A percentile compares a stretch with the other conserved stretches of the same genome.
Evolutionary conservation across 2,329 filamentous ascomycete genomes (phyloP).

Genomic region (Colletotrichum sp.): DNA sequence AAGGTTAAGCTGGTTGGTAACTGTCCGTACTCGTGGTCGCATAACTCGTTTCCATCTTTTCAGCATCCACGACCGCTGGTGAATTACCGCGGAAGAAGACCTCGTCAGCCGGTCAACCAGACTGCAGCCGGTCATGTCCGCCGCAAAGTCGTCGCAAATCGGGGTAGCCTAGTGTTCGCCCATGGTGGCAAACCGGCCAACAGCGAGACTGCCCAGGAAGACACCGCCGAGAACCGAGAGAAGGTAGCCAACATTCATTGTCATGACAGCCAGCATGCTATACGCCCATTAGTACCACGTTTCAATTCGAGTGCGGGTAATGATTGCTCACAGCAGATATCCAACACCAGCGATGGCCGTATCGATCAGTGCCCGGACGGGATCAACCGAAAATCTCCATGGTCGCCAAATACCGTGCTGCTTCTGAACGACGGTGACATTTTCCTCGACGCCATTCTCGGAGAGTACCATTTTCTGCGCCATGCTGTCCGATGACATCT

Average conservation of each 20-base stretch:
- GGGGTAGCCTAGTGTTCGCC: slow-evolving; percentile 49
- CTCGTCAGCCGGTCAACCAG: background rate
- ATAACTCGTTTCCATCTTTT: background rate
- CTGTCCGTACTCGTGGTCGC: background rate
- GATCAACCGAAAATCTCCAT: slow-evolving; percentile 83
- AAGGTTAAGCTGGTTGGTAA: background rate
- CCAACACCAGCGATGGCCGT: slow-evolving; percentile 77
- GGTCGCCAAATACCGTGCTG: slow-evolving; percentile 61
- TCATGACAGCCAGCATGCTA: slow-evolving; percentile 94
- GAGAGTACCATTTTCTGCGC: slow-evolving; percentile 71
- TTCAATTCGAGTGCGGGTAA: background rate
- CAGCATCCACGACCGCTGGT: background rate
- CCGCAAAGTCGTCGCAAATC: background rate
- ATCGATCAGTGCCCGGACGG: slow-evolving; percentile 73
- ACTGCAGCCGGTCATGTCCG: background rate
- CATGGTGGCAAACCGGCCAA: slow-evolving; percentile 70
- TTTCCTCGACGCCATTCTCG: slow-evolving; percentile 81
- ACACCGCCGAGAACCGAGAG: slow-evolving; percentile 78
- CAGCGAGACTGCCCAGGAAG: slow-evolving; percentile 84
- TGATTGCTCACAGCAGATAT: slow-evolving; percentile 78
- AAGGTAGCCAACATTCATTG: slow-evolving; percentile 86
- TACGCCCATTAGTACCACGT: background rate
- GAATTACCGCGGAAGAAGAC: background rate
- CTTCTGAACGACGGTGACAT: slow-evolving; percentile 74
- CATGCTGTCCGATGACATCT: slow-evolving; percentile 62